phyloP scores from a whole-genome alignment of 495 filamentous ascomycete genomes.

The Neurospora sp. region DNA sequence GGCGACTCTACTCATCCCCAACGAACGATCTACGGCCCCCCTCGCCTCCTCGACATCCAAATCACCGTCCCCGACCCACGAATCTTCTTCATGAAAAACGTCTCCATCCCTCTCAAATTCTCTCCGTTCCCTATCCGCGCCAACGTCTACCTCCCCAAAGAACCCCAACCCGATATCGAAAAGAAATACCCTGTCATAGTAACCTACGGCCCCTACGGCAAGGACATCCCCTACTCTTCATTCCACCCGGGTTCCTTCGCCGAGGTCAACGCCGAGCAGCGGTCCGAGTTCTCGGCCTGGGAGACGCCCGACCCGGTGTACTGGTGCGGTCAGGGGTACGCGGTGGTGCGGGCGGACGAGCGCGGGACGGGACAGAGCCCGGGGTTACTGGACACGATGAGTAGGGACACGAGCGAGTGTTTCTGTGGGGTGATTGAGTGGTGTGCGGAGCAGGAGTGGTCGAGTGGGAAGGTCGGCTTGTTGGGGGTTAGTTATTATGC shows the following conservation, averaged over 20 bases:
- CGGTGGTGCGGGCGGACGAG: conserved; percentile 50
- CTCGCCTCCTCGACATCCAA: neutral
- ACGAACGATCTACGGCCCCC: neutral
- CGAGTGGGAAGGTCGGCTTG: conserved; percentile 50
- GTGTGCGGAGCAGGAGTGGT: conserved; percentile 52
- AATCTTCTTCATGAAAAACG: conserved; percentile 15
- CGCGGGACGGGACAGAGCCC: conserved; percentile 48
- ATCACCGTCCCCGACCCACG: conserved; percentile 4
- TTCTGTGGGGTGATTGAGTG: conserved; percentile 58
- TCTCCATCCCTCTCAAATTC: conserved; percentile 19
- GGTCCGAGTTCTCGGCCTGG: conserved; percentile 47
- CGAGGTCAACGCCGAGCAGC: conserved; percentile 39
- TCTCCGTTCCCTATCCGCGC: conserved; percentile 19
- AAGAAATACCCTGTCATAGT: conserved; percentile 34
- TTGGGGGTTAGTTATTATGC: conserved; percentile 55
- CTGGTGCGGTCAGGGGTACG: conserved; percentile 54
- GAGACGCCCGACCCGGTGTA: conserved; percentile 54
- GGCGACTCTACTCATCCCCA: neutral
- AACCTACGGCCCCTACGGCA: conserved; percentile 56
- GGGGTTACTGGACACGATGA: conserved; percentile 52
- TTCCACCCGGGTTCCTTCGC: conserved; percentile 33
- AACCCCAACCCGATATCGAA: conserved; percentile 26
- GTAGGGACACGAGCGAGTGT: conserved; percentile 43
- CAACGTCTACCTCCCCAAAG: conserved; percentile 21
- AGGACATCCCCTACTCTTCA: conserved; percentile 46